A percentile compares a stretch with the other conserved stretches of the same genome.
Evolutionary conservation across 305 asterid genomes (phyloP).

Genomic region (Fraxinus nigra): DNA sequence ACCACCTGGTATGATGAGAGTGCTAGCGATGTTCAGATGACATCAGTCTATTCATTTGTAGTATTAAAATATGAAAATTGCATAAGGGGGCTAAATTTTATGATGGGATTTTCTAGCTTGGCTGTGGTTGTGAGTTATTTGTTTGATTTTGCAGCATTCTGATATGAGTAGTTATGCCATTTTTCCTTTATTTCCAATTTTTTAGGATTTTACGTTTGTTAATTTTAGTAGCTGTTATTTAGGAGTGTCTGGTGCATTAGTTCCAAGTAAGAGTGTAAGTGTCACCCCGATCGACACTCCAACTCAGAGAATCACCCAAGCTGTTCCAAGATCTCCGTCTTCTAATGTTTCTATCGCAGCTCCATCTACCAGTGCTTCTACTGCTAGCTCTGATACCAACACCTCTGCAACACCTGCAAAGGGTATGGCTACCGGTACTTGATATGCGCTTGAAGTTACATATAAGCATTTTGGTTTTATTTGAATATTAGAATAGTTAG

Average conservation of each 20-base stretch:
- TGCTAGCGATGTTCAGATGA: neutral
- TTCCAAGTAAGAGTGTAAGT: slow-evolving; percentile 29
- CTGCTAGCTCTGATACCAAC: slow-evolving; percentile 39
- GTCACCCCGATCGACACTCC: slow-evolving; percentile 35
- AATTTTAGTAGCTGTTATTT: slow-evolving; percentile 15
- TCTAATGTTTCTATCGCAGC: slow-evolving; percentile 46
- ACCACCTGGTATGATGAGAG: slow-evolving; percentile 45
- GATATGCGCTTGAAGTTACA: neutral
- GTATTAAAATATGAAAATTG: neutral
- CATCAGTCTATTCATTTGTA: neutral
- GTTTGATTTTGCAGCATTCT: neutral
- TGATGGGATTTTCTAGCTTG: neutral
- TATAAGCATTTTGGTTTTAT: neutral
- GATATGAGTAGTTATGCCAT: neutral
- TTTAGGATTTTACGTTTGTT: neutral
- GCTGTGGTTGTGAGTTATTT: neutral
- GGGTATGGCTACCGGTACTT: slow-evolving; percentile 35
- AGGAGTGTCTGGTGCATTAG: slow-evolving; percentile 50
- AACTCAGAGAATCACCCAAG: slow-evolving; percentile 44
- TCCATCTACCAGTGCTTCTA: slow-evolving; percentile 46
- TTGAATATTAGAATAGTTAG: neutral
- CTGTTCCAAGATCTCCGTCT: slow-evolving; percentile 48
- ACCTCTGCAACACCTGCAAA: slow-evolving; percentile 59
- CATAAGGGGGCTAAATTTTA: neutral
- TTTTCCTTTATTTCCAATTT: neutral